Evolutionary conservation across 495 filamentous ascomycete genomes (phyloP), one percentile per base, ranked within the genome.

Genomic region (Neurospora sp.): DNA sequence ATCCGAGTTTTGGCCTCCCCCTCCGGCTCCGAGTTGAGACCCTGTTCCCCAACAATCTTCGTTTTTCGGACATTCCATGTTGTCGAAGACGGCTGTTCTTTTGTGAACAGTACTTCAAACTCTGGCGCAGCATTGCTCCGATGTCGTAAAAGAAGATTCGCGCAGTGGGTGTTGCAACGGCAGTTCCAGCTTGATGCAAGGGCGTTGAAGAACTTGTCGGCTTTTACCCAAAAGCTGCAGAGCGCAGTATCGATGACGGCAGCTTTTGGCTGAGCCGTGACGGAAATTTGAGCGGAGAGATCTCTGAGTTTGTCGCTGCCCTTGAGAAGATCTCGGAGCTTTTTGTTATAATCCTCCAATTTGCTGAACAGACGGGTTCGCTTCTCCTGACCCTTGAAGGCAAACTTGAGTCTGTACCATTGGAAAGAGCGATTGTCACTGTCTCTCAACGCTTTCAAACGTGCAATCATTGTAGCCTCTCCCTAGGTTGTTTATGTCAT

Each of bases 101-200:
- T 74, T 0, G 70, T 71, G 16, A 81, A 78, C 0, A 77, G 44
- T 3, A 82, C 47, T 0, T 75, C 71, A n/a, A 81, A 80, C 41
- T 81, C 78, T 14, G 68, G 20, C 40, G 71, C 72, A 1, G 71
- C 71, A 16, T 35, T 72, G 22, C 73, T 80, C 37, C 77, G 75
- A 75, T 83, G 80, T 27, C 80, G 76, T 14, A 83, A 71, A 5
- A 79, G 61, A 3, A 83, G 72, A 18, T 78, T 80, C 14, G 77
- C 78, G 6, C 72, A 72, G 65, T 82, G 80, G 1, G 72, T 70
- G 39, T 77, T 73, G n/a, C 80, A 81, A 3, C 61, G 69, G 39
- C 78, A 82, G 6, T 70, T 59, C 80, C 80, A 83, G 20, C 79
- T 75, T 6, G 40, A 47, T 1, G 68, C 27, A 3, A 75, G 47